Conservation (phyloP, 2,329 filamentous ascomycete genomes). For the Emmonsiellopsis sp. region DNA sequence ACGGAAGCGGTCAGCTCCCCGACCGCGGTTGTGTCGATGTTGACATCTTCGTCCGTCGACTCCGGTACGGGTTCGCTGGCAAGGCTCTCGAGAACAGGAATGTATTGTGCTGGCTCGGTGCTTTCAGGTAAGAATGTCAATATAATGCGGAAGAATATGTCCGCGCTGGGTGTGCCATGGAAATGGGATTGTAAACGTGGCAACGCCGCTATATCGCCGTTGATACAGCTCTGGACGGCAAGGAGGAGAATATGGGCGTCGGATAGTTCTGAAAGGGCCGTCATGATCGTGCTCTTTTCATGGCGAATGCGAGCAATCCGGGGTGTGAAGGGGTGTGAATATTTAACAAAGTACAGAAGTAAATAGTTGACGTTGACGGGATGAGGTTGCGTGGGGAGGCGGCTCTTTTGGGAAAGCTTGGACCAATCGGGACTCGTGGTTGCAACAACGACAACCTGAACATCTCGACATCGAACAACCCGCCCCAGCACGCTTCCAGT, state of each 20-base stretch:
- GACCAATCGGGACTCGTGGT: constrained; percentile 6
- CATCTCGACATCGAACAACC: not conserved
- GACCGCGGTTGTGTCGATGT: constrained; percentile 39
- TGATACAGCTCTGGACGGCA: constrained; percentile 46
- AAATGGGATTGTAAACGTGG: constrained; percentile 42
- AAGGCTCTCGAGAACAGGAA: constrained; percentile 39
- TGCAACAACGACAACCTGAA: not conserved
- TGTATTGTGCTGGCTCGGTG: constrained; percentile 42
- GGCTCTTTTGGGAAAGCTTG: constrained; percentile 2
- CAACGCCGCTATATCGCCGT: constrained; percentile 44
- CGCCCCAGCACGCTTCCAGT: not conserved
- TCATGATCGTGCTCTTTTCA: constrained; percentile 23
- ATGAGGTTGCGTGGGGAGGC: not conserved
- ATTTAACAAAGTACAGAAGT: too few relatives aligned
- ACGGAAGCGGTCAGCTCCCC: constrained; percentile 38
- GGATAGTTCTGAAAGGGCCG: constrained; percentile 34
- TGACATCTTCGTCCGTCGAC: not conserved
- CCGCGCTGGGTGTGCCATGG: constrained; percentile 38
- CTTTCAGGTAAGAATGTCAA: constrained; percentile 54
- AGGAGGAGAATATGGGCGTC: constrained; percentile 49
- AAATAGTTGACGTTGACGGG: not conserved
- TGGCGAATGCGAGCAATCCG: constrained; percentile 1
- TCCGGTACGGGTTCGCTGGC: constrained; percentile 22
- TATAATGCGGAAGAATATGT: constrained; percentile 49
- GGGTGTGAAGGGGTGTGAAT: not conserved